A percentile compares a stretch with the other conserved stretches of the same genome.
phyloP scores from a whole-genome alignment of 768 basidiomycete species.

The Mycena rosella region DNA sequence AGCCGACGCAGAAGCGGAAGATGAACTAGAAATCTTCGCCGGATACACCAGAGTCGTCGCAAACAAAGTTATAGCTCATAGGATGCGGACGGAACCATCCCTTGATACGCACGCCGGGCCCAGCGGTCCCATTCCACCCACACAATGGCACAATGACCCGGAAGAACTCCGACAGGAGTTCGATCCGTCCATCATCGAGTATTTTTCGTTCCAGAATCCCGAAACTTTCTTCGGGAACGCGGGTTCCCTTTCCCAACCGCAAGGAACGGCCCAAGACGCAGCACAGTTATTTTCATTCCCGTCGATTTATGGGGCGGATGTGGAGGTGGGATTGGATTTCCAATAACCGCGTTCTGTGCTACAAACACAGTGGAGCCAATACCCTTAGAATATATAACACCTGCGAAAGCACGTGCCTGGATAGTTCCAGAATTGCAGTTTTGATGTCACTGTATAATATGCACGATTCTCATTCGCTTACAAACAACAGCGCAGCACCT shows the following conservation, averaged over 20 bases:
- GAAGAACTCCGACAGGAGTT: slow-evolving; percentile 5
- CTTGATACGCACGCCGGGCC: background rate
- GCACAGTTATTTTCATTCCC: slow-evolving; percentile 22
- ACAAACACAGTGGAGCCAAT: slow-evolving; percentile 12
- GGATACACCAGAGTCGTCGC: slow-evolving; percentile 36
- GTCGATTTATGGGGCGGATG: slow-evolving; percentile 4
- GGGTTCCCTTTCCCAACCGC: background rate
- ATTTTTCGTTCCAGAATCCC: slow-evolving; percentile 17
- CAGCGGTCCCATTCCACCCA: background rate
- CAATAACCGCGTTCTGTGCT: background rate
- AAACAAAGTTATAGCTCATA: slow-evolving; percentile 28
- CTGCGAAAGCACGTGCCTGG: too few relatives aligned
- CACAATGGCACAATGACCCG: background rate
- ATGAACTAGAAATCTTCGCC: slow-evolving; percentile 32
- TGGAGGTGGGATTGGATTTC: background rate
- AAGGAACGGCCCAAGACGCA: background rate
- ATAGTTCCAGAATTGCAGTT: too few relatives aligned
- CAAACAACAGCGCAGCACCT: too few relatives aligned
- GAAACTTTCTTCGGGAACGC: slow-evolving; percentile 3
- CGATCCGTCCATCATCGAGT: slow-evolving; percentile 30
- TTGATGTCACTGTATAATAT: too few relatives aligned
- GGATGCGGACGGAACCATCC: background rate
- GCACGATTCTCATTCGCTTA: too few relatives aligned
- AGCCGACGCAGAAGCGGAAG: slow-evolving; percentile 12
- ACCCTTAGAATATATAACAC: slow-evolving; percentile 9